Percentiles rank a stretch among this genome's conserved stretches.
phyloP scores from a whole-genome alignment of 306 rosid species.

The Potentilla sterilis region DNA sequence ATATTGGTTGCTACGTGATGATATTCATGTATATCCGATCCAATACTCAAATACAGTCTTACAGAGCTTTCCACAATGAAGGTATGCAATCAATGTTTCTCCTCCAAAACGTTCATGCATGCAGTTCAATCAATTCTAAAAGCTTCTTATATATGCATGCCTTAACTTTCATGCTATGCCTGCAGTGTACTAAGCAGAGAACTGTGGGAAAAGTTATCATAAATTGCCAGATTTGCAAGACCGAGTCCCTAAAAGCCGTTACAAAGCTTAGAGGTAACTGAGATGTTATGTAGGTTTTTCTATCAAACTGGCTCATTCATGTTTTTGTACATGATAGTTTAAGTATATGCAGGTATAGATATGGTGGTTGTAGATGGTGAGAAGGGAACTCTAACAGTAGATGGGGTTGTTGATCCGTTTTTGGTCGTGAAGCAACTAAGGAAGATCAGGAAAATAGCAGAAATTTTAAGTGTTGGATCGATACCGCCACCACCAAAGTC shows the following conservation, averaged over 20 bases:
- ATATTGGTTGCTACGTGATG: not conserved
- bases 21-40: not conserved
- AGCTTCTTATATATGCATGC: not conserved
- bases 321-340: no score
- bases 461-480: no score
- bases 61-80: not conserved
- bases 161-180: not conserved
- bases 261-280: constrained; percentile 6
- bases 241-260: not conserved
- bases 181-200: not conserved
- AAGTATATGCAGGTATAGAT: no score
- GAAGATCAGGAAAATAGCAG: no score
- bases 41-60: not conserved
- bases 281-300: not conserved
- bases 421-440: no score
- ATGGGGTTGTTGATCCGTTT: no score
- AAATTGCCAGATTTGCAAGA: not conserved
- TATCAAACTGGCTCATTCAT: no score
- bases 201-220: constrained; percentile 1
- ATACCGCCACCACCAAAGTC: no score
- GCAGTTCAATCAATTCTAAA: not conserved
- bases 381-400: no score
- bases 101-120: not conserved
- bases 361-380: no score
- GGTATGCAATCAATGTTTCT: not conserved